Evolutionary conservation across 495 filamentous ascomycete species (phyloP), one percentile per base, ranked within the genome.

Genomic region (Glutinoglossum americanum): DNA sequence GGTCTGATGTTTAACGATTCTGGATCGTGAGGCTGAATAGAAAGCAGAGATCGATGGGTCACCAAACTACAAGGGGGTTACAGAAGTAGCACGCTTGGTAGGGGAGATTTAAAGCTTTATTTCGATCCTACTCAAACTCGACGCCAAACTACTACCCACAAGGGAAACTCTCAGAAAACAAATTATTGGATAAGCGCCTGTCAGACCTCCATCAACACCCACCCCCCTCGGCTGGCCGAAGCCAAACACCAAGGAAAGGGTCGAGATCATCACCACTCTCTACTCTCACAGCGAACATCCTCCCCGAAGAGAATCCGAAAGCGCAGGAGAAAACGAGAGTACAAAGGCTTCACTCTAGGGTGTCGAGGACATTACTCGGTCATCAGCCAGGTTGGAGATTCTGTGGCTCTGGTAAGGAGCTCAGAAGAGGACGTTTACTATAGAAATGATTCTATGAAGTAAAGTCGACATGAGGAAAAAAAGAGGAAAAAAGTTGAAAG

Each of bases 371-470:
- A 70, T 72, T 26, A 70, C 60, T 5, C 77, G 74, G 78, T 80
- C 76, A 76, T 73, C 76, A 77, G 74, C 79, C 80, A 80, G 80
- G 80, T 75, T 82, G 75, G 74, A 77, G 76, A 78, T 76, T 80
- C 76, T 82, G 80, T 80, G 74, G 81, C 81, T 82, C 72, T 73
- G 64, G 62, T 72, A 63, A 67, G 66, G 65, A 70, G 63, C 69
- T 73, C 71, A 73, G 71, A 70, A 69, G 65, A 65, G 63, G 72
- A 71, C 66, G 68, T 70, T 69, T 70, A 71, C 72, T 75, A 72
- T 71, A 74, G 69, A 73, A 74, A 60, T 66, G 71, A 73, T 73
- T 74, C 70, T 73, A 70, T 72, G 57, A 59, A 59, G 57, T 59
- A 59, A 59, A 59, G 57, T 59, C 57, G 57, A 59, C 57, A 58